Conservation (phyloP, 306 rosid species). For the Trifolium subterraneum region DNA sequence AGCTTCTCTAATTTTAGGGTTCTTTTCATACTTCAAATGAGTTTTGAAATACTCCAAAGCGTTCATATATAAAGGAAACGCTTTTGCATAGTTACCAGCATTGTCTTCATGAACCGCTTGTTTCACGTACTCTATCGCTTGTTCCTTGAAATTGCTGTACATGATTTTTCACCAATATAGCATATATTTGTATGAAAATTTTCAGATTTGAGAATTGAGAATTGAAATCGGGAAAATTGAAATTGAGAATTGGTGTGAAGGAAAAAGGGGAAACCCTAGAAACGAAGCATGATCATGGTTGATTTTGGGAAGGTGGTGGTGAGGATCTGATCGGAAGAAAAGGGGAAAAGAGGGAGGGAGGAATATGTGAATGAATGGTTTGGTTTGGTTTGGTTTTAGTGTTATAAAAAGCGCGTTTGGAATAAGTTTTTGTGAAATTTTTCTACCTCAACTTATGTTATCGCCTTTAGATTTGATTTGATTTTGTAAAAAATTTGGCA, state of each 20-base stretch:
- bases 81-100: conserved; percentile 92
- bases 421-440: neutral
- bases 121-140: conserved; percentile 95
- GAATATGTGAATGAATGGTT: neutral
- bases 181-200: conserved; percentile 31
- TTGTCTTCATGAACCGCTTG: conserved; percentile 97
- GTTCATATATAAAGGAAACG: conserved; percentile 93
- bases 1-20: conserved; percentile 94
- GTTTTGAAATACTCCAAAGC: conserved; percentile 95
- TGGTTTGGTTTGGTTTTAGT: neutral
- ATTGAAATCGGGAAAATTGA: neutral
- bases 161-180: conserved; percentile 47
- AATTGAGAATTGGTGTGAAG: neutral
- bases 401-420: neutral
- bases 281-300: neutral
- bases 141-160: conserved; percentile 99
- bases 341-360: neutral
- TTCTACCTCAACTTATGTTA: neutral
- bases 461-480: no score
- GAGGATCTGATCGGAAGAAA: conserved; percentile 5
- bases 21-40: conserved; percentile 95
- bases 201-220: neutral
- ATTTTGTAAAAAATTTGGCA: no score
- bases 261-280: conserved; percentile 1
- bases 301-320: neutral